A percentile compares a stretch with the other conserved stretches of the same genome.
Evolutionary conservation across 2,329 filamentous ascomycete species (phyloP).

Genomic region (Fusarium xyrophilum): DNA sequence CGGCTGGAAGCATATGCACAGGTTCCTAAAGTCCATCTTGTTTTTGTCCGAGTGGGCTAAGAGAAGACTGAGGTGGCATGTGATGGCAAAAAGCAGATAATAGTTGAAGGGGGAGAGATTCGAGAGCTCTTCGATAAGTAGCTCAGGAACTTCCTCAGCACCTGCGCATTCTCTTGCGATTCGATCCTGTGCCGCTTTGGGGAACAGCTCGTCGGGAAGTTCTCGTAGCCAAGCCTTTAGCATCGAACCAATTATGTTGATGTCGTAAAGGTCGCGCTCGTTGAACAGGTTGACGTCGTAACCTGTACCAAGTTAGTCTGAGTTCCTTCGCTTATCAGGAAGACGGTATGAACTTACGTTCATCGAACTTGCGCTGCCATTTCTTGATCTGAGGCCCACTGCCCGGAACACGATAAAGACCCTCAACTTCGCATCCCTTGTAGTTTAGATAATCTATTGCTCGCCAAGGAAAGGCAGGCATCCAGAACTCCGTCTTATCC

Average conservation of each 20-base stretch:
- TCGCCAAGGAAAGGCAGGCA: conserved; percentile 94
- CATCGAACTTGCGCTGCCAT: conserved; percentile 91
- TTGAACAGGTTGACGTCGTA: conserved; percentile 90
- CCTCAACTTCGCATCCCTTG: conserved; percentile 92
- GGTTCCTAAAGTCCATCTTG: conserved; percentile 96
- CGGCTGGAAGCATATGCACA: conserved; percentile 96
- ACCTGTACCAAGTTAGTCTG: conserved; percentile 57
- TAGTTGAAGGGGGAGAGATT: conserved; percentile 97
- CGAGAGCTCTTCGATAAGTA: conserved; percentile 89
- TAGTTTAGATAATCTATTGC: conserved; percentile 97
- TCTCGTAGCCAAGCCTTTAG: conserved; percentile 96
- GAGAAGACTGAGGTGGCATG: conserved; percentile 90
- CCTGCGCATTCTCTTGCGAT: conserved; percentile 82
- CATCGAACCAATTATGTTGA: conserved; percentile 95
- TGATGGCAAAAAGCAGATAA: conserved; percentile 96
- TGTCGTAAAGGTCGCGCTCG: conserved; percentile 87
- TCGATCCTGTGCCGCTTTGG: conserved; percentile 80
- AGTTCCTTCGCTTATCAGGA: background rate
- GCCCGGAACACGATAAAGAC: conserved; percentile 89
- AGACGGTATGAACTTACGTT: conserved; percentile 60
- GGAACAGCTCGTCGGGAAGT: conserved; percentile 92
- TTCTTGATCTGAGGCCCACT: conserved; percentile 90
- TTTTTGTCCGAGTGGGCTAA: conserved; percentile 93
- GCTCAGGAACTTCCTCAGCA: conserved; percentile 79
- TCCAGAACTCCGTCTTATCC: conserved; percentile 98